phyloP scores from a whole-genome alignment of 352 stramenopile genomes.

The Nothophytophthora sp. region DNA sequence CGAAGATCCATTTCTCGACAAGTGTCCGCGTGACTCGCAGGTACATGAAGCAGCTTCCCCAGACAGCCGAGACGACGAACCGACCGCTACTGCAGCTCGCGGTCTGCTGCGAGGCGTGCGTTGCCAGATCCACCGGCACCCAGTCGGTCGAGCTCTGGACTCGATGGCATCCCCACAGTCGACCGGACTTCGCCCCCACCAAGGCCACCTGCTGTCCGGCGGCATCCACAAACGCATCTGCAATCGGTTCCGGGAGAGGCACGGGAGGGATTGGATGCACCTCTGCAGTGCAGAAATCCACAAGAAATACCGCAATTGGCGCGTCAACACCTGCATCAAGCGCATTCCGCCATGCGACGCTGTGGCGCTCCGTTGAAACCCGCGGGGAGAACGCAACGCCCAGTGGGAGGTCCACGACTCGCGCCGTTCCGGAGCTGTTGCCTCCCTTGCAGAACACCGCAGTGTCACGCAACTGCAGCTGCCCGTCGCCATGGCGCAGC shows the following conservation, averaged over 20 bases:
- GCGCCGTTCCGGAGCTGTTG: background rate
- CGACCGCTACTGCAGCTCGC: conserved; percentile 4
- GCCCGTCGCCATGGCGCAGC: conserved; percentile 1
- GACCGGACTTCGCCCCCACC: conserved; percentile 8
- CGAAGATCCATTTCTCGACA: conserved; percentile 25
- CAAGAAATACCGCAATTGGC: conserved; percentile 2
- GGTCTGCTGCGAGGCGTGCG: background rate
- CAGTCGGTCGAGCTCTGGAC: background rate
- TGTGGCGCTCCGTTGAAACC: background rate
- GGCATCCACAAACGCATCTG: conserved; percentile 12
- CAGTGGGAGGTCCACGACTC: conserved; percentile 8
- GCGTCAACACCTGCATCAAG: background rate
- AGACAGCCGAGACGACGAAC: conserved; percentile 20
- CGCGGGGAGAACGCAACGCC: conserved; percentile 2
- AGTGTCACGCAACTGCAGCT: conserved; percentile 10
- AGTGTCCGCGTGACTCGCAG: conserved; percentile 3
- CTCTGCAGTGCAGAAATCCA: conserved; percentile 19
- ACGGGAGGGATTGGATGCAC: background rate
- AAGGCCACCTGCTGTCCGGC: conserved; percentile 11
- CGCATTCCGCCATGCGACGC: conserved; percentile 4
- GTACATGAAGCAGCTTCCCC: conserved; percentile 20
- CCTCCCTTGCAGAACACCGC: conserved; percentile 12
- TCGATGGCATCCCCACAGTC: conserved; percentile 8
- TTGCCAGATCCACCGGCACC: conserved; percentile 3
- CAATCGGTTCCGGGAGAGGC: conserved; percentile 9